Percentiles rank a stretch among this genome's conserved stretches.
phyloP scores from a whole-genome alignment of 176 grass and related monocot genomes.

The Oryza meyeriana region DNA sequence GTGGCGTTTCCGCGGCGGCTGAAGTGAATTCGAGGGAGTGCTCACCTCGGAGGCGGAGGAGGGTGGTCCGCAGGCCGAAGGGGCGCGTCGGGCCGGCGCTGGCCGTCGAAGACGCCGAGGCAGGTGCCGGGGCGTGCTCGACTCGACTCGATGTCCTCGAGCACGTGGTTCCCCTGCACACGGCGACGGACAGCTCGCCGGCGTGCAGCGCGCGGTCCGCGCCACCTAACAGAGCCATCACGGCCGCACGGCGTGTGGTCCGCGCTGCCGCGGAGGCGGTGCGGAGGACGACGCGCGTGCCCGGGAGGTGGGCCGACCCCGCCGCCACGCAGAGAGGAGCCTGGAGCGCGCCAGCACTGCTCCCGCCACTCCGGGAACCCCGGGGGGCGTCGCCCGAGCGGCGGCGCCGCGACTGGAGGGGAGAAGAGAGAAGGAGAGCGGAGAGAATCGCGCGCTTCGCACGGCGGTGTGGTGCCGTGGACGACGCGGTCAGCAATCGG shows the following conservation, averaged over 20 bases:
- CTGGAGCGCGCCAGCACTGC: constrained; percentile 71
- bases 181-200: constrained; percentile 66
- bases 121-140: constrained; percentile 63
- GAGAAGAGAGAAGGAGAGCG: background rate
- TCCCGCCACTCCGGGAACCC: constrained; percentile 83
- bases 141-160: constrained; percentile 89
- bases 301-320: constrained; percentile 30
- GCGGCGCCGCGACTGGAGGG: constrained; percentile 22
- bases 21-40: background rate
- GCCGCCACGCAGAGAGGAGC: constrained; percentile 79
- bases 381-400: constrained; percentile 42
- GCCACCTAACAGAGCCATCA: constrained; percentile 72
- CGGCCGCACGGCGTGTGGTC: constrained; percentile 23
- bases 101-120: constrained; percentile 77
- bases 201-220: constrained; percentile 59
- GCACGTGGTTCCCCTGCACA: constrained; percentile 88
- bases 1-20: background rate
- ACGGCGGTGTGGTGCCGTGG: background rate
- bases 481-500: too few species aligned
- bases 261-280: background rate
- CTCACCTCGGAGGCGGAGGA: constrained; percentile 62
- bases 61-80: constrained; percentile 77
- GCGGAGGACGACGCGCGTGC: background rate
- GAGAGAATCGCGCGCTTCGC: background rate
- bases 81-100: constrained; percentile 73